Evolutionary conservation across 1,139 yeast genomes (phyloP).

Genomic region (Blastobotrys aristatus): DNA sequence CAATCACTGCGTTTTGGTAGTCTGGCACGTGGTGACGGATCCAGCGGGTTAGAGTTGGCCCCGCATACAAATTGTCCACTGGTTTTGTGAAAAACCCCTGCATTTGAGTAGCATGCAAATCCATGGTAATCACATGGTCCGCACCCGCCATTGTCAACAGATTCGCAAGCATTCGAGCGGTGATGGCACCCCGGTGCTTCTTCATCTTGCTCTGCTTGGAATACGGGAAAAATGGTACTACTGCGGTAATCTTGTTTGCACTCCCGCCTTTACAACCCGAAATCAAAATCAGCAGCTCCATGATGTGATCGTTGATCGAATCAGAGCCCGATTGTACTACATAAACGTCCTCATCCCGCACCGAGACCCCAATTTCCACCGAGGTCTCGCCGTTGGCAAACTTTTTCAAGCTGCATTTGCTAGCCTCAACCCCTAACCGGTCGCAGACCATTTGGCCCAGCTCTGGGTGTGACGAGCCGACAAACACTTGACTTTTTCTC

Average conservation of each 20-base stretch:
- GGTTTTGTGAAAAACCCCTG: conserved; percentile 98
- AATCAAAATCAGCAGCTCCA: conserved; percentile 90
- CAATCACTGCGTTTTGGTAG: conserved; percentile 77
- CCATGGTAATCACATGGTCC: conserved; percentile 98
- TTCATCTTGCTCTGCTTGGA: conserved; percentile 97
- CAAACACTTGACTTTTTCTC: conserved; percentile 97
- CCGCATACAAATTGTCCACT: conserved; percentile 92
- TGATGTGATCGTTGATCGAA: conserved; percentile 86
- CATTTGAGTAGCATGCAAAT: conserved; percentile 97
- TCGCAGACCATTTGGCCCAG: conserved; percentile 87
- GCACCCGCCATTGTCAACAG: conserved; percentile 97
- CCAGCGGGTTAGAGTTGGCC: conserved; percentile 96
- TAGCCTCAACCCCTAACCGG: conserved; percentile 89
- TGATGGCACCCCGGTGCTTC: conserved; percentile 96
- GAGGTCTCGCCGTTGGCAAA: conserved; percentile 97
- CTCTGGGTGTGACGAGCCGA: conserved; percentile 95
- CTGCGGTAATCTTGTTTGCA: conserved; percentile 95
- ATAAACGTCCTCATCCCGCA: conserved; percentile 94
- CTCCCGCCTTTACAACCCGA: conserved; percentile 97
- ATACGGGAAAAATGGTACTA: conserved; percentile 95
- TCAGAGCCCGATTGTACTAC: conserved; percentile 92
- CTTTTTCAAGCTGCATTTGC: conserved; percentile 84
- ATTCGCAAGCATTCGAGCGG: conserved; percentile 98
- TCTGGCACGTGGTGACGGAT: conserved; percentile 84
- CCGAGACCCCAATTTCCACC: conserved; percentile 90